Evolutionary conservation across 2,329 filamentous ascomycete genomes (phyloP).

Genomic region (Zymoseptoria pseudotritici): DNA sequence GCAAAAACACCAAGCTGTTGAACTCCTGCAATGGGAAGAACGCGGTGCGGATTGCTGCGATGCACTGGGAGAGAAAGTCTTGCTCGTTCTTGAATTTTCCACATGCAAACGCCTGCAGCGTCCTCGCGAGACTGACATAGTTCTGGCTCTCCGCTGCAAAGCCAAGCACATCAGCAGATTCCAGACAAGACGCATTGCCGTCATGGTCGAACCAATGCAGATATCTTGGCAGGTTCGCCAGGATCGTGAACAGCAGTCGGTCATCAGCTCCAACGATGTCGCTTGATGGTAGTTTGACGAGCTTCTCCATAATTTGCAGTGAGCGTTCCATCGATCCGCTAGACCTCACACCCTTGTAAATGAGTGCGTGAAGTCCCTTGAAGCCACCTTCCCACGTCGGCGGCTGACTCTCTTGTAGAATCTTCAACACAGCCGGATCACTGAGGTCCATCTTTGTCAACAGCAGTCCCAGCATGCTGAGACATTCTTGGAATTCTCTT

Average conservation of each 20-base stretch:
- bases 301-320: conserved; percentile 66
- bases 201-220: conserved; percentile 67
- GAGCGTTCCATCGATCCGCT: conserved; percentile 73
- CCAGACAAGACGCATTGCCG: conserved; percentile 49
- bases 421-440: conserved; percentile 58
- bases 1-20: conserved; percentile 76
- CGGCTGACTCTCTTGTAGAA: conserved; percentile 72
- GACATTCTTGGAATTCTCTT: conserved; percentile 81
- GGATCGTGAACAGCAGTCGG: conserved; percentile 73
- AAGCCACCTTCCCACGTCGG: conserved; percentile 83
- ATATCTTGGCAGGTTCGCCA: conserved; percentile 87
- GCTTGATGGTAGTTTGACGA: conserved; percentile 73
- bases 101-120: conserved; percentile 62
- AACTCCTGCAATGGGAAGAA: conserved; percentile 82
- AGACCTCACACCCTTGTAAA: conserved; percentile 89
- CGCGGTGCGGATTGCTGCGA: conserved; percentile 64
- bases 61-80: conserved; percentile 69
- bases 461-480: conserved; percentile 84
- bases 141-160: conserved; percentile 67
- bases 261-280: conserved; percentile 73
- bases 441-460: conserved; percentile 76
- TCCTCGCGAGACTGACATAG: conserved; percentile 58
- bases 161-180: conserved; percentile 62
- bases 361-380: conserved; percentile 73
- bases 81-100: conserved; percentile 59